Percentiles rank a stretch among this genome's conserved stretches.
Conservation (phyloP, 2,329 filamentous ascomycete species). For the Aspergillus japonicus region DNA sequence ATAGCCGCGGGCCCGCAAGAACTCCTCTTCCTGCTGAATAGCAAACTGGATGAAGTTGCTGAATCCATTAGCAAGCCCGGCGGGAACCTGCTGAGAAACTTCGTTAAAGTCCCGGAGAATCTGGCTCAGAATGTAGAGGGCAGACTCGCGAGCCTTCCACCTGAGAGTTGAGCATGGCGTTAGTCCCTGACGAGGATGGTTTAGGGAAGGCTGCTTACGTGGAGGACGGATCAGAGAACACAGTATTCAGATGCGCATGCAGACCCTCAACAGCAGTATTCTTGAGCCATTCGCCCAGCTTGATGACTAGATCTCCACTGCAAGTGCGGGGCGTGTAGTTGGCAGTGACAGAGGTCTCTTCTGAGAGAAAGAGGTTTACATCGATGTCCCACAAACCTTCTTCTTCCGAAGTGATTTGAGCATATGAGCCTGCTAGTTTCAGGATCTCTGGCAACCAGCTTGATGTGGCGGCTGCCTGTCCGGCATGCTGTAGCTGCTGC, state of each 20-base stretch:
- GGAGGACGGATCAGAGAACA: conserved; percentile 58
- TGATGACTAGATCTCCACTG: conserved; percentile 87
- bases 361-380: conserved; percentile 89
- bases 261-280: conserved; percentile 74
- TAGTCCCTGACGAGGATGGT: conserved; percentile 1
- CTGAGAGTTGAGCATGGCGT: conserved; percentile 32
- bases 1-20: conserved; percentile 83
- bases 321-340: conserved; percentile 96
- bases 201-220: conserved; percentile 29
- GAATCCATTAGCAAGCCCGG: conserved; percentile 69
- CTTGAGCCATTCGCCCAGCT: conserved; percentile 86
- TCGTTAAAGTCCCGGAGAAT: conserved; percentile 81
- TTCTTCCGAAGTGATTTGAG: conserved; percentile 87
- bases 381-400: conserved; percentile 96
- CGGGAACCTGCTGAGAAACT: conserved; percentile 67
- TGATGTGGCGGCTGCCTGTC: conserved; percentile 60
- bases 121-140: conserved; percentile 81
- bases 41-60: conserved; percentile 77
- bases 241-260: conserved; percentile 69
- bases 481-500: conserved; percentile 64
- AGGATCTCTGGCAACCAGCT: conserved; percentile 87
- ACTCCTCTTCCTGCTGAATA: conserved; percentile 67
- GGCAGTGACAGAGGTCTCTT: conserved; percentile 90
- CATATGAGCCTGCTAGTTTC: conserved; percentile 79
- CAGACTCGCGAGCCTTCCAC: conserved; percentile 73